These are phyloP conservation scores for Skeletonema potamos DNA, from an alignment of 108 stramenopile species.

Conservation along the genomic window DNA sequence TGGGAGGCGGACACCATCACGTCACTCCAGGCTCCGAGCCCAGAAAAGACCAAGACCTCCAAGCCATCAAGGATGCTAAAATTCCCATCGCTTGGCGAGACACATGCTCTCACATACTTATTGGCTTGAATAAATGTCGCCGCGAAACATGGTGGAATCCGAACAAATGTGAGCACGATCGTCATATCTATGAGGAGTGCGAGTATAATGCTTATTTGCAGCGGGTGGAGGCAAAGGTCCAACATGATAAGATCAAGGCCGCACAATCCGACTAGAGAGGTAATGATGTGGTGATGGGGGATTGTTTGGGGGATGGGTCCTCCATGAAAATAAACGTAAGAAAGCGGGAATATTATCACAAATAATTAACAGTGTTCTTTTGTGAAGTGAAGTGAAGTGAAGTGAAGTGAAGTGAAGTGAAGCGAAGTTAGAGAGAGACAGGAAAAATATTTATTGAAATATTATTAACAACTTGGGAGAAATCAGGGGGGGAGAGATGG, in stretches of 20 bases:
- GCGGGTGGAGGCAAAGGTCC: constrained; percentile 75
- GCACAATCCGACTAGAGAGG: not conserved
- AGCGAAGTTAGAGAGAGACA: not conserved
- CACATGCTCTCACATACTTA: constrained; percentile 92
- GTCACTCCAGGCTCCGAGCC: constrained; percentile 76
- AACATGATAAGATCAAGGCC: constrained; percentile 36
- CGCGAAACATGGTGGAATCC: constrained; percentile 83
- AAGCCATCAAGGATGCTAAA: constrained; percentile 76
- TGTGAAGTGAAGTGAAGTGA: too few species aligned
- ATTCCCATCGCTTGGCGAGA: constrained; percentile 93
- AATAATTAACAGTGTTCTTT: not conserved
- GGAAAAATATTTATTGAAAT: not conserved
- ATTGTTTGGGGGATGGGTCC: not conserved
- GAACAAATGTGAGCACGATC: constrained; percentile 87
- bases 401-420: too few species aligned
- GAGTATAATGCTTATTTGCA: constrained; percentile 90
- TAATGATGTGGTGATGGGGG: not conserved
- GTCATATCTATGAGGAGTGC: constrained; percentile 96
- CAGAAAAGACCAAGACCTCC: constrained; percentile 70
- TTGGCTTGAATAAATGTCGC: constrained; percentile 89
- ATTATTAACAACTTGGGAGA: not conserved
- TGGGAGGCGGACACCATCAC: constrained; percentile 53
- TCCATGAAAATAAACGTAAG: not conserved
- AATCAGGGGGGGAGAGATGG: not conserved
- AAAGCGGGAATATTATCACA: not conserved